Evolutionary conservation across 306 rosid species (phyloP), one percentile per base, ranked within the genome.

Genomic region (Sindora glabra): DNA sequence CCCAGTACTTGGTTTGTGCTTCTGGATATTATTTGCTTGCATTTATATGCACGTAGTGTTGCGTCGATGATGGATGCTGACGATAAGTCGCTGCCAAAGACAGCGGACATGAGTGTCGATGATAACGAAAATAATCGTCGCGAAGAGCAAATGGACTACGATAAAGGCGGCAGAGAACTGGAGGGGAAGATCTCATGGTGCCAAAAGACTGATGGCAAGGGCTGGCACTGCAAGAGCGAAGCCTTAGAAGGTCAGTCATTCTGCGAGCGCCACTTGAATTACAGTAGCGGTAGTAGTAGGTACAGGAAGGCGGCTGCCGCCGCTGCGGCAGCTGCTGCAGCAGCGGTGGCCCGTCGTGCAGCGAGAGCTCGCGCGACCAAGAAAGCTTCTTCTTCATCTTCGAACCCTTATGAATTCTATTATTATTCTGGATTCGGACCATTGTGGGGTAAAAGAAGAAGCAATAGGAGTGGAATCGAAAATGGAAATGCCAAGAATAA

Each of bases 341-440:
- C 52, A 1, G 49, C 54, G 1, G 57, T 29, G 1, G 22, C 44
- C 8, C 80, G 76, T 9, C 58, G 77, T 0, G 32, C n/a, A n/a
- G n/a, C 16, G 0, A 55, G 65, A 33, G 42, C 56, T 3, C 79
- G 77, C 10, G 58, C 56, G 0, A 44, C 38, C 10, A 75, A 44
- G 58, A 67, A 70, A 24, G 18, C 63, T 10, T 2, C 21, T 4
- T 5, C 66, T 0, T 62, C 74, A 10, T n/a, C n/a, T 29, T 42
- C 75, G 0, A 85, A 77, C 58, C 95, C 87, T 2, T 55, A 81
- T 3, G 95, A 87, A 34, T 87, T 79, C 68, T 91, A 85, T 32
- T 91, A 85, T 14, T 87, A 87, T 74, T 91, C 97, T 0, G 97
- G 97, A 48, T 87, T 91, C 13, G 90, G 86, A 3, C 98, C 98